Evolutionary conservation across 305 asterid species (phyloP), one percentile per base, ranked within the genome.

Genomic region (Ilex paraguariensis): DNA sequence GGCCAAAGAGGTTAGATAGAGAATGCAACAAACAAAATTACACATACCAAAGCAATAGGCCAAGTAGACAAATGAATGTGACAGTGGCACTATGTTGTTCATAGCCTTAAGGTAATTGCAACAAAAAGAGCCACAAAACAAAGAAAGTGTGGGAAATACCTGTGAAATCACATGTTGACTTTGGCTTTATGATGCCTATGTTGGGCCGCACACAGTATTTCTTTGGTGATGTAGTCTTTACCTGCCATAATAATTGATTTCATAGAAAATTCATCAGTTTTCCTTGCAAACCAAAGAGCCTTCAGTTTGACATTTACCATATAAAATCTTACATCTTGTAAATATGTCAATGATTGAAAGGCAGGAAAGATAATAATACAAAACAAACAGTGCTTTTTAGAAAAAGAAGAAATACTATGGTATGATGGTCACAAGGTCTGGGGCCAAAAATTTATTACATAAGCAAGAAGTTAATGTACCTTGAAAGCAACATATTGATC

Each of bases 161-260:
- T 75, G 80, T 86, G 70, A 91, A 86, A 56, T 81, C 87, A 74
- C 72, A 73, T 56, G 89, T 72, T 62, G 97, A 77, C 33, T 79
- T 86, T 64, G 96, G 95, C 81, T 80, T 91, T 80, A 91, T 75
- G 66, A 91, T 81, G 57, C 98, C 98, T 59, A 76, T 79, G 77
- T 91, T 91, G 56, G 96, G 98, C 59, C 91, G 78, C 66, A 91
- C 98, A 31, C 94, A 84, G 70, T 86, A 91, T 77, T 81, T 91
- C 85, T 84, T 91, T n/a, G 96, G 98, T 17, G 96, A 86, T 63
- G 98, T 91, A 59, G 98, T 91, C 77, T 88, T 91, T 57, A 91
- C 95, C 98, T 91, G 85, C 58, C 70, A 81, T 62, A 73, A 67
- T 58, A 33, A 70, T 40, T 57, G n/a, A 36, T 36, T 36, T 36